Conservation (phyloP, 2,329 filamentous ascomycete species). For the Colletotrichum sojae region DNA sequence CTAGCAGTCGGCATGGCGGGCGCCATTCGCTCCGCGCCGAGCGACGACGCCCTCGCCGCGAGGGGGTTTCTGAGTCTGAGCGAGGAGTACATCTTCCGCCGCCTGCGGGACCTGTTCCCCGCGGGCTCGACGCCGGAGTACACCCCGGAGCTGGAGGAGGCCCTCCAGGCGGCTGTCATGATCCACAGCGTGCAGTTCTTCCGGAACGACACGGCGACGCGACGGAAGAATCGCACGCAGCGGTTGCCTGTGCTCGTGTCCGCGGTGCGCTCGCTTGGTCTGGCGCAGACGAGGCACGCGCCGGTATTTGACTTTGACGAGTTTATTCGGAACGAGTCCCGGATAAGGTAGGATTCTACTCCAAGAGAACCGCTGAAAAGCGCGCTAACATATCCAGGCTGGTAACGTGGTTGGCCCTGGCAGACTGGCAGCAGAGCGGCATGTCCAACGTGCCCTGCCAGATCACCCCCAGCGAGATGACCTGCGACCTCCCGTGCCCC, state of each 20-base stretch:
- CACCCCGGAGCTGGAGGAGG: conserved; percentile 35
- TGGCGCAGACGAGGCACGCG: conserved; percentile 37
- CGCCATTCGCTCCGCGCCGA: conserved; percentile 40
- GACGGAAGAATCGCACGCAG: conserved; percentile 32
- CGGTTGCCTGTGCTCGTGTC: conserved; percentile 44
- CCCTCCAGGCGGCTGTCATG: conserved; percentile 46
- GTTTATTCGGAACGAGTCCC: conserved; percentile 42
- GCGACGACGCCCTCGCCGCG: conserved; percentile 40
- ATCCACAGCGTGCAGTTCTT: conserved; percentile 43
- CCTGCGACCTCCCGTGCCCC: conserved; percentile 45
- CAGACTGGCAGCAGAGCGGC: conserved; percentile 48
- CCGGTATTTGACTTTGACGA: conserved; percentile 37
- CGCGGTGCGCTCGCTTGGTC: conserved; percentile 37
- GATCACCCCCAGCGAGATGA: conserved; percentile 45
- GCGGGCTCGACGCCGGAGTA: conserved; percentile 13
- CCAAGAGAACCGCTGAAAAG: neutral
- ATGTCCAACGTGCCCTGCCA: conserved; percentile 44
- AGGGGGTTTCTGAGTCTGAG: conserved; percentile 36
- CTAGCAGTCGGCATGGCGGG: conserved; percentile 42
- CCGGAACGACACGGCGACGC: conserved; percentile 37
- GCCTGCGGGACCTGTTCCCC: conserved; percentile 27
- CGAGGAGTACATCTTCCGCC: conserved; percentile 43
- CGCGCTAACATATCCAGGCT: conserved; percentile 39
- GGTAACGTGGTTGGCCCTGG: conserved; percentile 44
- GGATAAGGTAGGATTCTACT: conserved; percentile 41